phyloP scores from a whole-genome alignment of 2,329 filamentous ascomycete species.

The Chaetomiaceae sp. region DNA sequence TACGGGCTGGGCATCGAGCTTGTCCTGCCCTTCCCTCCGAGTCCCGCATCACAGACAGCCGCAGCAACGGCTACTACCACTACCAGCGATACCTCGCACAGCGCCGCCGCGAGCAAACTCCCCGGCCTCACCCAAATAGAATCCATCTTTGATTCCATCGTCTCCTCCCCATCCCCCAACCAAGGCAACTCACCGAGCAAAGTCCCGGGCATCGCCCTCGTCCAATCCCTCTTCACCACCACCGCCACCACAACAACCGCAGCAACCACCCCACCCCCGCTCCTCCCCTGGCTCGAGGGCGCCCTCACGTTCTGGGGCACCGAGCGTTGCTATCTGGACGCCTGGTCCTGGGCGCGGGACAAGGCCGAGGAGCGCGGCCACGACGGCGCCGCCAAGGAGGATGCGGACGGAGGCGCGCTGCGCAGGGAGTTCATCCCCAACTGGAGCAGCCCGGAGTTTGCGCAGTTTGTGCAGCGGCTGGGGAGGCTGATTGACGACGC shows the following conservation, averaged over 20 bases:
- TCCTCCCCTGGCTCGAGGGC: slow-evolving; percentile 57
- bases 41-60: no score
- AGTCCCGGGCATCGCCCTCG: neutral
- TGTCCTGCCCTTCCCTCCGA: neutral
- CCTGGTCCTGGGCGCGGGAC: slow-evolving; percentile 52
- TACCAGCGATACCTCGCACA: neutral
- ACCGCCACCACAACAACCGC: neutral
- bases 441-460: slow-evolving; percentile 61
- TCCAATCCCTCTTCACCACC: neutral
- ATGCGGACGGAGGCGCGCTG: slow-evolving; percentile 61
- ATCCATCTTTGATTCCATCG: no score
- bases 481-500: slow-evolving; percentile 52
- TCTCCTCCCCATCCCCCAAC: neutral
- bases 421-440: slow-evolving; percentile 63
- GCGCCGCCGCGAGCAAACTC: slow-evolving; percentile 31
- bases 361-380: slow-evolving; percentile 29
- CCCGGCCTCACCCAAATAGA: slow-evolving; percentile 39
- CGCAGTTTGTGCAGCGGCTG: slow-evolving; percentile 53
- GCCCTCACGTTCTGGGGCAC: slow-evolving; percentile 74
- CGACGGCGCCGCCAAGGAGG: slow-evolving; percentile 31
- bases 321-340: slow-evolving; percentile 59
- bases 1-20: slow-evolving; percentile 53
- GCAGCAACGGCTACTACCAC: neutral
- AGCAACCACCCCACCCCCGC: slow-evolving; percentile 3
- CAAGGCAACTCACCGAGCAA: neutral